phyloP scores from a whole-genome alignment of 306 rosid genomes.

The Medicago arabica region DNA sequence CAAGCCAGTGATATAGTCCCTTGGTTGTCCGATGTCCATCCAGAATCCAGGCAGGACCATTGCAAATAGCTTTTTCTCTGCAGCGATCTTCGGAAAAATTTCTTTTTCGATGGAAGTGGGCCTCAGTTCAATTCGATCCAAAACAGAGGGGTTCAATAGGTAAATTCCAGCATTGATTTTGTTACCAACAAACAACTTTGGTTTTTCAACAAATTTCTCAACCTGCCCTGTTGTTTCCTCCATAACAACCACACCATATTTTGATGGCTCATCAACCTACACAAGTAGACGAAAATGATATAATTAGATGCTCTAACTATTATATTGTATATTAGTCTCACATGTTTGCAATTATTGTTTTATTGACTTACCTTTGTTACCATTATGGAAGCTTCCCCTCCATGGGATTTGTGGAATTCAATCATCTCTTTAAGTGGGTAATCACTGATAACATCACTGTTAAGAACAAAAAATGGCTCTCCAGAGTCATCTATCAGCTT shows the following conservation, averaged over 20 bases:
- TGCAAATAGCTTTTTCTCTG: conserved; percentile 82
- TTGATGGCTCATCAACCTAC: conserved; percentile 98
- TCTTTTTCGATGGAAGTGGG: conserved; percentile 99
- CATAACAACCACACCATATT: conserved; percentile 95
- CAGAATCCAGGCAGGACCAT: conserved; percentile 99
- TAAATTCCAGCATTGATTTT: conserved; percentile 99
- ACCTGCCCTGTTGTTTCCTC: conserved; percentile 91
- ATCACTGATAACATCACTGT: conserved; percentile 98
- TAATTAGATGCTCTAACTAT: conserved; percentile 13
- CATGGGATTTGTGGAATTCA: conserved; percentile 86
- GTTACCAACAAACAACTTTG: conserved; percentile 95
- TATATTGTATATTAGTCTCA: conserved; percentile 5
- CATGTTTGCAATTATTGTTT: background rate
- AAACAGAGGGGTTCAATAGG: conserved; percentile 84
- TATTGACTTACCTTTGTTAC: conserved; percentile 85
- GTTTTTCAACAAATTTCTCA: conserved; percentile 95
- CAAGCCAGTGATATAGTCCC: conserved; percentile 90
- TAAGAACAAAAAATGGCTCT: conserved; percentile 96
- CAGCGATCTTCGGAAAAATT: conserved; percentile 90
- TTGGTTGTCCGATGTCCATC: conserved; percentile 99
- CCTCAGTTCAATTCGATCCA: conserved; percentile 84
- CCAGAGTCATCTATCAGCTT: conserved; percentile 83
- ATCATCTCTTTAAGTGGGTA: conserved; percentile 94
- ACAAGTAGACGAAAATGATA: conserved; percentile 44
- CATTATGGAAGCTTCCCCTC: conserved; percentile 99